Base-by-base conservation (phyloP, 495 filamentous ascomycete species). In the Clohesyomyces aquaticus region DNA sequence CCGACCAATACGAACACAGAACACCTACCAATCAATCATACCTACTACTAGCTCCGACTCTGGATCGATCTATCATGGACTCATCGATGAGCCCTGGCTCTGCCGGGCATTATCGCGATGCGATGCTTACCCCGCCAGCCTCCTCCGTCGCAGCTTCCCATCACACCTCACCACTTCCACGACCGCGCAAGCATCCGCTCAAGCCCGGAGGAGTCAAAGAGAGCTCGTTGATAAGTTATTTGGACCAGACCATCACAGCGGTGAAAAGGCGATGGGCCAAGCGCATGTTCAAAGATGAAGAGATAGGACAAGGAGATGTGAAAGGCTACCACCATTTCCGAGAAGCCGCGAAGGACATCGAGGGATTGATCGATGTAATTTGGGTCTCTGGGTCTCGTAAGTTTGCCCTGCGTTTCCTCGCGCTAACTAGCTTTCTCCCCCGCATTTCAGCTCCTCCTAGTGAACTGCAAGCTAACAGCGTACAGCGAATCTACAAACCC, bases 401-500 rank as follows among this genome's bases (percentile, higher is more conserved):
- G 90, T 64, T 38, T 70, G 16, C n/a, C 35, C 56, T 57, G 51
- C 55, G 50, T 28, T 2, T 43, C 53, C n/a, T n/a, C n/a, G n/a
- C n/a, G n/a, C n/a, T n/a, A n/a, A n/a, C n/a, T n/a, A n/a, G n/a
- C n/a, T n/a, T n/a, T n/a, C n/a, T n/a, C n/a, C n/a, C n/a, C n/a
- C n/a, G n/a, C n/a, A n/a, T n/a, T n/a, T n/a, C n/a, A n/a, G n/a
- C n/a, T n/a, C n/a, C n/a, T n/a, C n/a, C n/a, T n/a, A n/a, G n/a
- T n/a, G n/a, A n/a, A n/a, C n/a, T n/a, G n/a, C n/a, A n/a, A n/a
- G n/a, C n/a, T n/a, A n/a, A n/a, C n/a, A n/a, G n/a, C n/a, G n/a
- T n/a, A n/a, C n/a, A 93, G 90, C 91, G 29, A 84, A 82, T 41
- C 79, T 96, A n/a, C 90, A 96, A 77, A 85, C 91, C 12, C 88